Evolutionary conservation across 371 early-diverging fungal genomes (phyloP).

Genomic region (Encephalitozoon hellem): DNA sequence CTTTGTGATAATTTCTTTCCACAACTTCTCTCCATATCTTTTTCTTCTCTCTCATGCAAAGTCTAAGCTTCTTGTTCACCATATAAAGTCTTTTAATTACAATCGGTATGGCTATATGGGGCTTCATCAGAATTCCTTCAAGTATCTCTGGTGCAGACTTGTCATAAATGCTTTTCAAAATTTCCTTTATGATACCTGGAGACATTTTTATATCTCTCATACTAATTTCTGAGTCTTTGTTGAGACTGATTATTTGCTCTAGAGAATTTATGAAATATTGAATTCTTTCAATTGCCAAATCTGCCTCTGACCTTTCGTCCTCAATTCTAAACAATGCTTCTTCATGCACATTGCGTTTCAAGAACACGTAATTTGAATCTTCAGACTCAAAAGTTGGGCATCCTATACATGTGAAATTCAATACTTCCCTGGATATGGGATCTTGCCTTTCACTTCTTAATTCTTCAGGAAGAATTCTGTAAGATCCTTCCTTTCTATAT

Average conservation of each 20-base stretch:
- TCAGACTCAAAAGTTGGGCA: slow-evolving; percentile 87
- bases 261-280: slow-evolving; percentile 74
- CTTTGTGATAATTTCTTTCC: slow-evolving; percentile 80
- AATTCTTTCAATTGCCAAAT: slow-evolving; percentile 84
- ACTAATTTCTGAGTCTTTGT: slow-evolving; percentile 64
- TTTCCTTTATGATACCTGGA: slow-evolving; percentile 63
- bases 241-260: slow-evolving; percentile 67
- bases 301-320: slow-evolving; percentile 94
- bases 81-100: slow-evolving; percentile 85
- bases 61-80: slow-evolving; percentile 90
- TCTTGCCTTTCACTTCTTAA: slow-evolving; percentile 67
- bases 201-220: slow-evolving; percentile 67
- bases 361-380: slow-evolving; percentile 78
- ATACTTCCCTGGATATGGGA: slow-evolving; percentile 73
- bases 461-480: slow-evolving; percentile 46
- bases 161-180: slow-evolving; percentile 64
- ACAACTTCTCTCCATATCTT: slow-evolving; percentile 88
- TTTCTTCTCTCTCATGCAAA: slow-evolving; percentile 70
- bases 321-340: slow-evolving; percentile 86
- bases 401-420: slow-evolving; percentile 84
- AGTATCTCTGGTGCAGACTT: slow-evolving; percentile 52
- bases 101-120: slow-evolving; percentile 80
- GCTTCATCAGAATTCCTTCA: slow-evolving; percentile 75
- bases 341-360: slow-evolving; percentile 81
- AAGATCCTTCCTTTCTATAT: slow-evolving; percentile 52